Conservation (phyloP, 345 rosid species). For the Lumnitzera racemosa region DNA sequence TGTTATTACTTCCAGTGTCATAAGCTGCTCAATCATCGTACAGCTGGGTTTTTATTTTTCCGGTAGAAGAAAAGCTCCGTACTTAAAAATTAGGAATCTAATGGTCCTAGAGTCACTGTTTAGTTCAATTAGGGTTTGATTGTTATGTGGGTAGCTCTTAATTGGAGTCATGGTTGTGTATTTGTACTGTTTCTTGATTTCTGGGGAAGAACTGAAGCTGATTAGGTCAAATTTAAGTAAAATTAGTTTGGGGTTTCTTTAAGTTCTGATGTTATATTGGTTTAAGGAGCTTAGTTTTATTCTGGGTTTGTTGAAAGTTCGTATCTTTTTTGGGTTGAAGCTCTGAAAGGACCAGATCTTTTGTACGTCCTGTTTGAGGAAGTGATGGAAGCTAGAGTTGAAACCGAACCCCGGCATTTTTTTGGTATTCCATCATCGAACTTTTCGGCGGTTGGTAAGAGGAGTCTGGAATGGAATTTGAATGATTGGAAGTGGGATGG, state of each 20-base stretch:
- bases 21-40: too few species aligned
- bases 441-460: constrained; percentile 52
- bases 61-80: too few species aligned
- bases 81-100: too few species aligned
- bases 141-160: constrained; percentile 58
- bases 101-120: constrained; percentile 3
- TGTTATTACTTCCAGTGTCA: too few species aligned
- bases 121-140: constrained; percentile 11
- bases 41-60: too few species aligned
- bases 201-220: constrained; percentile 65
- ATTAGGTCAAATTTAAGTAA: constrained; percentile 25
- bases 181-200: constrained; percentile 55
- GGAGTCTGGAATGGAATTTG: constrained; percentile 76
- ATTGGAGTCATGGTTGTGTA: constrained; percentile 61
- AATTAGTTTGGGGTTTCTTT: constrained; percentile 14
- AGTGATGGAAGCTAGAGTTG: constrained; percentile 67
- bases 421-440: constrained; percentile 39
- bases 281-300: constrained; percentile 6
- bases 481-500: constrained; percentile 99
- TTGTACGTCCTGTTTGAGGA: constrained; percentile 15
- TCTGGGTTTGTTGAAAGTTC: not conserved
- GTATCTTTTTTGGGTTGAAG: constrained; percentile 9
- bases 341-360: constrained; percentile 11
- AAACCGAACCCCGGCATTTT: constrained; percentile 35
- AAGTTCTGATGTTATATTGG: constrained; percentile 33